These are phyloP conservation scores for Panus rudis DNA, from an alignment of 768 basidiomycete genomes.

Conservation along the genomic window DNA sequence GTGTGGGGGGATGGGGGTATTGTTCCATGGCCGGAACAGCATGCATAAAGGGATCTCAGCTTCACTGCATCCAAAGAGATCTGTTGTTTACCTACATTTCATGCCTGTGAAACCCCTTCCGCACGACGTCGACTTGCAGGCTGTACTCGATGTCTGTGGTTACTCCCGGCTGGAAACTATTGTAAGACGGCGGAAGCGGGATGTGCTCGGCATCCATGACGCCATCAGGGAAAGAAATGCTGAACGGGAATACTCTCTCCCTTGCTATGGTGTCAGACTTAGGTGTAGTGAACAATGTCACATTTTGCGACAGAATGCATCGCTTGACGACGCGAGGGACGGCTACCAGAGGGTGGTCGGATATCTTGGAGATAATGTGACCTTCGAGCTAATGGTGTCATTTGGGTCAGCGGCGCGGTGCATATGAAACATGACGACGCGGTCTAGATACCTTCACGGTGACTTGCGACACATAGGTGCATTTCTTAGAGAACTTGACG, in stretches of 20 bases:
- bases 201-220: slow-evolving; percentile 19
- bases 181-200: slow-evolving; percentile 34
- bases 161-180: slow-evolving; percentile 23
- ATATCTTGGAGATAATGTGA: slow-evolving; percentile 24
- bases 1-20: slow-evolving; percentile 17
- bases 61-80: no score
- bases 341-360: slow-evolving; percentile 22
- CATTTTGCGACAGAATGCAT: slow-evolving; percentile 22
- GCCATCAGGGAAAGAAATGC: slow-evolving; percentile 32
- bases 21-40: no score
- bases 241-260: slow-evolving; percentile 28
- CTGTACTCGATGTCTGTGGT: slow-evolving; percentile 28
- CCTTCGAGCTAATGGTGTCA: slow-evolving; percentile 29
- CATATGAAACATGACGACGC: neutral
- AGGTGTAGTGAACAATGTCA: slow-evolving; percentile 3
- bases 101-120: slow-evolving; percentile 33
- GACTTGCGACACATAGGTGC: slow-evolving; percentile 31
- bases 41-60: no score
- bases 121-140: slow-evolving; percentile 31
- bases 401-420: neutral
- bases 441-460: slow-evolving; percentile 34
- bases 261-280: slow-evolving; percentile 12
- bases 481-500: slow-evolving; percentile 27
- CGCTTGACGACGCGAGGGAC: slow-evolving; percentile 21
- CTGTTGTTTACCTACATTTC: slow-evolving; percentile 27